Base-by-base conservation (phyloP, 345 rosid species). In the Salix exigua region DNA sequence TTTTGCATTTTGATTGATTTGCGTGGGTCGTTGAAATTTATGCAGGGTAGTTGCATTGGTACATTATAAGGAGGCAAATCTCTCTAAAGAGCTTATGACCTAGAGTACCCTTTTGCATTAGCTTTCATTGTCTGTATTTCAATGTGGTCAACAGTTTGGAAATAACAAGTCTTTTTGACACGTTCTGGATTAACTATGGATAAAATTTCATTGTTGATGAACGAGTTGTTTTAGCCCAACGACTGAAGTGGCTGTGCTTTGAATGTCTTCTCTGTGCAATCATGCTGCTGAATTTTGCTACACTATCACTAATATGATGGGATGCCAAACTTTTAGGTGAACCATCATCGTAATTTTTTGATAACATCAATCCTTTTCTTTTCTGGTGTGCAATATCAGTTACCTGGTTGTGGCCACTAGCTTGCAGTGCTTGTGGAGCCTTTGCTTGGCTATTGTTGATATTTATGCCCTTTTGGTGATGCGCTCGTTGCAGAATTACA, bases 351-450 rank as follows among this genome's bases (percentile, higher is more conserved):
- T 63, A 21, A 12, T 53, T 73, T 51, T 60, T 71, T 50, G 42
- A 42, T 74, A 66, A 73, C 83, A 53, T 75, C 35, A 21, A 28
- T 46, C 33, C 23, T 64, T 76, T 66, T 77, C 65, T 80, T 31
- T 58, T 77, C 33, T n/a, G 25, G 4, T 82, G 50, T 84, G 78
- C 78, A 75, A 61, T 74, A 73, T 79, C 94, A 91, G 96, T 87
- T 88, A 86, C 81, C 94, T 89, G 70, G 96, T 91, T 77, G 94
- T 91, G 9, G 94, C 94, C 77, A 73, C 96, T 76, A 91, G 91
- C 73, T 86, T 91, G 85, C 96, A 91, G 84, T 86, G 86, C 74
- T 68, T 88, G 77, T 91, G 96, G 96, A 91, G 96, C 82, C 82
- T 91, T 65, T 82, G 80, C 12, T 80, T 91, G 48, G 93, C 91